Evolutionary conservation across 192 early-diverging fungal species (phyloP).

Genomic region (Coemansia reversa): DNA sequence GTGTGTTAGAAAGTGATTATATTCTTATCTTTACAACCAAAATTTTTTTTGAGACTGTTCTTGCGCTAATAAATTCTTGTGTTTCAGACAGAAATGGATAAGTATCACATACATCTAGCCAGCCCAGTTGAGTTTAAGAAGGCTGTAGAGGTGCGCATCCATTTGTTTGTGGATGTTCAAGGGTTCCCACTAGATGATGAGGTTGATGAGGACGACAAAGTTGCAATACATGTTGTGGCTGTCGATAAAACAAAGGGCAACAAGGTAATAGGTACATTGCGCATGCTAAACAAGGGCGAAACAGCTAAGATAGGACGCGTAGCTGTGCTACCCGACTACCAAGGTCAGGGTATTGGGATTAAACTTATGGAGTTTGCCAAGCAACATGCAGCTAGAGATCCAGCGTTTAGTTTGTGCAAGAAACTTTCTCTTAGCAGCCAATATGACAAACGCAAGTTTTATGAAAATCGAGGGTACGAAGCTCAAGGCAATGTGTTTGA

Average conservation of each 20-base stretch:
- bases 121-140: constrained; percentile 17
- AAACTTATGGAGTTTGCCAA: constrained; percentile 22
- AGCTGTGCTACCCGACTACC: constrained; percentile 39
- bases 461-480: constrained; percentile 36
- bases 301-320: constrained; percentile 38
- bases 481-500: constrained; percentile 34
- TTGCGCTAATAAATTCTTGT: no score
- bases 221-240: constrained; percentile 29
- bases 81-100: not conserved
- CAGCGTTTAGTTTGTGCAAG: constrained; percentile 2
- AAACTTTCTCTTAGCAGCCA: constrained; percentile 32
- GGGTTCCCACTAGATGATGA: constrained; percentile 33
- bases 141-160: constrained; percentile 26
- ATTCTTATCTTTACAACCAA: no score
- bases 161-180: constrained; percentile 45
- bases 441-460: constrained; percentile 37
- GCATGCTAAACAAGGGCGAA: constrained; percentile 15
- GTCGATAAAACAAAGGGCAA: not conserved
- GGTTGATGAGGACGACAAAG: constrained; percentile 24
- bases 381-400: constrained; percentile 2
- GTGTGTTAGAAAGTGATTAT: no score
- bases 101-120: constrained; percentile 25
- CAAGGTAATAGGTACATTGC: constrained; percentile 34
- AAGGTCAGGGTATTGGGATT: constrained; percentile 35
- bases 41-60: not conserved